Base-by-base conservation (phyloP, 1,139 yeast species). In the Kodamaea plutei region DNA sequence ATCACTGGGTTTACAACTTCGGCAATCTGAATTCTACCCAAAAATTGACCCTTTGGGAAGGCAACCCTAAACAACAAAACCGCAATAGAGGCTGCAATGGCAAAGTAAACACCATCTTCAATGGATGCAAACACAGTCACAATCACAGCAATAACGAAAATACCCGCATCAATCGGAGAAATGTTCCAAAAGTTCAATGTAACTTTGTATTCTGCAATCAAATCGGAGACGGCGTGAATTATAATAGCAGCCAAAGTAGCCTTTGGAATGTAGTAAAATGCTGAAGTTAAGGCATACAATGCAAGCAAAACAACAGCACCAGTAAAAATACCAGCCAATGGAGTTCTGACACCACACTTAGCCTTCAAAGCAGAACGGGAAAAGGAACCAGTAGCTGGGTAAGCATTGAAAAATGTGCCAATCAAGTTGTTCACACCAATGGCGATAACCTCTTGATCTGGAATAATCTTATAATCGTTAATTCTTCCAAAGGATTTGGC, bases 331-430 rank as follows among this genome's bases (percentile, higher is more conserved):
- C 96, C 96, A 31, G 96, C 95, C 40, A 88, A 66, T 19, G 97
- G 97, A 23, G 97, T 89, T 52, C 89, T 76, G 27, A 89, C 97
- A 52, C 95, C 95, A 72, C 96, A 88, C 61, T 88, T 89, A 34
- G 95, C 84, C 61, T 89, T 88, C 50, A 89, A 72, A 8, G 96
- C 96, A 28, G 96, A 83, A 66, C 96, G 79, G 13, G 95, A 84
- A 58, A 89, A 89, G 2, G 96, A 89, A 33, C 97, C 96, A 8
- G 97, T 89, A 8, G 96, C 89, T 10, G 97, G 97, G 55, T 89
- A 89, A 7, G 96, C 96, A 49, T 77, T 72, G 70, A 89, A 89
- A 52, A 88, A 85, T 15, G 95, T 84, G 45, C 96, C 96, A 46
- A 89, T 71, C 54, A 88, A 68, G 60, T 89, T 89, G 36, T 91